phyloP scores from a whole-genome alignment of 371 early-diverging fungal species.

The Saksenaea oblongispora region DNA sequence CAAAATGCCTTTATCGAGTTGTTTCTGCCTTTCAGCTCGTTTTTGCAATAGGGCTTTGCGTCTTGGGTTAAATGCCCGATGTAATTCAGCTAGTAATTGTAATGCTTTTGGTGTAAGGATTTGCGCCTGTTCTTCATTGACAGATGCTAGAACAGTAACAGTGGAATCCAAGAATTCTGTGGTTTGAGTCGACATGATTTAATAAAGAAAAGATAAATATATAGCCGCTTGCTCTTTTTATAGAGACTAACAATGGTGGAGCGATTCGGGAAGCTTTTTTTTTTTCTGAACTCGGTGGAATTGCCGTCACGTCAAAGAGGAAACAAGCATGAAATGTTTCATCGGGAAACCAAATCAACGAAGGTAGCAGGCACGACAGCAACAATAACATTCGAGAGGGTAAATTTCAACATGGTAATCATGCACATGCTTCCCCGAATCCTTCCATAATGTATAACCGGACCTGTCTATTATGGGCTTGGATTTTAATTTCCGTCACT shows the following conservation, averaged over 20 bases:
- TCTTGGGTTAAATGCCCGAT: slow-evolving; percentile 84
- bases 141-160: slow-evolving; percentile 67
- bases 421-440: background rate
- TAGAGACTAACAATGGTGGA: background rate
- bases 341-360: no score
- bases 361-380: no score
- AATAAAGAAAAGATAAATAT: background rate
- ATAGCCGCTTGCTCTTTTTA: background rate
- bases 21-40: slow-evolving; percentile 75
- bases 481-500: background rate
- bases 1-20: slow-evolving; percentile 77
- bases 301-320: no score
- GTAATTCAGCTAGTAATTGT: slow-evolving; percentile 80
- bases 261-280: background rate
- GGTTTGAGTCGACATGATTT: slow-evolving; percentile 20
- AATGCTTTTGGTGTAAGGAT: slow-evolving; percentile 83
- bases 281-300: background rate
- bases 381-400: no score
- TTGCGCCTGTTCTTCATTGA: slow-evolving; percentile 55
- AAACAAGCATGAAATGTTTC: no score
- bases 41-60: slow-evolving; percentile 78
- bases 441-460: slow-evolving; percentile 4
- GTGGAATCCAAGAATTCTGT: slow-evolving; percentile 52
- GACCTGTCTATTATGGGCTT: background rate
- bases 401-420: background rate